These are phyloP conservation scores for Dendrocalamus latiflorus DNA, from an alignment of 202 grass and related monocot genomes.

Conservation along the genomic window DNA sequence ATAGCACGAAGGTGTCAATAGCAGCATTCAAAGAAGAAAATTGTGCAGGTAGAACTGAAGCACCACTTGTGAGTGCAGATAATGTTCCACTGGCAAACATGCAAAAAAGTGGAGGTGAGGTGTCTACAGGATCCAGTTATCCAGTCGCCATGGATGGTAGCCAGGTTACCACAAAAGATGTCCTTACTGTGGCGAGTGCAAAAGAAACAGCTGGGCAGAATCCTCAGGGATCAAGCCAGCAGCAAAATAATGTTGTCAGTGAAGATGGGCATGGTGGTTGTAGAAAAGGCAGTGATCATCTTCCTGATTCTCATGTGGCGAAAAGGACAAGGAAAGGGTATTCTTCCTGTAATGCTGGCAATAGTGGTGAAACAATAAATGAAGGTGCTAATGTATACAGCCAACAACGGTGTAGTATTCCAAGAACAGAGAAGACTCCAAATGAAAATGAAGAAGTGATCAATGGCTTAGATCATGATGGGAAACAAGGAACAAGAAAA, in stretches of 20 bases:
- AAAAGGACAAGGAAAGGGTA: constrained; percentile 38
- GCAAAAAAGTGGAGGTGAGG: background rate
- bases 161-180: background rate
- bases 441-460: constrained; percentile 20
- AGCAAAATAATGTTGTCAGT: constrained; percentile 27
- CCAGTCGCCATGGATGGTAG: background rate
- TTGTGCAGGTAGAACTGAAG: constrained; percentile 23
- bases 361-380: no score
- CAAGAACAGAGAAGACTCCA: constrained; percentile 5
- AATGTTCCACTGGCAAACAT: constrained; percentile 2
- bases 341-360: constrained; percentile 6
- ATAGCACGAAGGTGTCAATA: background rate
- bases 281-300: constrained; percentile 2
- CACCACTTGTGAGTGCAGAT: constrained; percentile 1
- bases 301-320: constrained; percentile 26
- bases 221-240: constrained; percentile 40
- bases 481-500: background rate
- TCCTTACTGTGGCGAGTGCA: background rate
- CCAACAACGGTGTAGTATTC: background rate
- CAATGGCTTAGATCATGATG: background rate
- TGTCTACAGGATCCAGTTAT: background rate
- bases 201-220: constrained; percentile 5
- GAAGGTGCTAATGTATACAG: background rate
- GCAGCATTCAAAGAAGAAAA: background rate
- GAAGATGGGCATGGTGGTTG: constrained; percentile 13